phyloP scores from a whole-genome alignment of 495 filamentous ascomycete genomes.

The Daldinia decipiens region DNA sequence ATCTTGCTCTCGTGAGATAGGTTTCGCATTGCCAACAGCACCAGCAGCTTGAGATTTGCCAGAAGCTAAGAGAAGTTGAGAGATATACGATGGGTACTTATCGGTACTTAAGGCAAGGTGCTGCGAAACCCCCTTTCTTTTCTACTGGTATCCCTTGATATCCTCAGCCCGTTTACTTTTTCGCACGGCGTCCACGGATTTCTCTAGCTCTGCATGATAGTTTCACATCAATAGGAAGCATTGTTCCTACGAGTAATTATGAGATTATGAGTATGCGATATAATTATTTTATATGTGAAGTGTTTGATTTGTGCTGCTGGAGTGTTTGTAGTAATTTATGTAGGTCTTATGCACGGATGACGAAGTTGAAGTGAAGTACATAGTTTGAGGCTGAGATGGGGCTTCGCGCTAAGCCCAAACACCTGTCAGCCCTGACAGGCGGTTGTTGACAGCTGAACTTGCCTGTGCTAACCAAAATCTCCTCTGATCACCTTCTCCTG shows the following conservation, averaged over 20 bases:
- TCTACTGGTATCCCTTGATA: neutral
- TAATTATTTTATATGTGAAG: neutral
- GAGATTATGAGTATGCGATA: neutral
- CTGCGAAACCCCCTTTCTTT: neutral
- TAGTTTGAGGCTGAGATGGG: neutral
- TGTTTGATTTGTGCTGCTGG: neutral
- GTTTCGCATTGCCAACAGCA: neutral
- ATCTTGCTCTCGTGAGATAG: neutral
- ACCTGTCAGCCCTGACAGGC: too few relatives aligned
- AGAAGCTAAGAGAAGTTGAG: neutral
- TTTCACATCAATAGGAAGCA: neutral
- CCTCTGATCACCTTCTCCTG: too few relatives aligned
- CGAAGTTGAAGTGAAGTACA: neutral
- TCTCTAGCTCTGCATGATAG: conserved; percentile 1
- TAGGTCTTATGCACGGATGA: too few relatives aligned
- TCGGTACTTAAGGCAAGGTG: neutral
- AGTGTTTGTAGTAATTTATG: neutral
- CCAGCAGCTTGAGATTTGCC: neutral
- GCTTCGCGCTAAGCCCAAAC: neutral
- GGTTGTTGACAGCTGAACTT: too few relatives aligned
- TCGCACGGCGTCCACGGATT: neutral
- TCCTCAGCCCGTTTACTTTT: neutral
- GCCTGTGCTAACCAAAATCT: too few relatives aligned
- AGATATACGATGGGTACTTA: neutral
- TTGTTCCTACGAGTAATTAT: neutral